phyloP scores from a whole-genome alignment of 176 grass and related monocot genomes.

The Pontederia crassipes region DNA sequence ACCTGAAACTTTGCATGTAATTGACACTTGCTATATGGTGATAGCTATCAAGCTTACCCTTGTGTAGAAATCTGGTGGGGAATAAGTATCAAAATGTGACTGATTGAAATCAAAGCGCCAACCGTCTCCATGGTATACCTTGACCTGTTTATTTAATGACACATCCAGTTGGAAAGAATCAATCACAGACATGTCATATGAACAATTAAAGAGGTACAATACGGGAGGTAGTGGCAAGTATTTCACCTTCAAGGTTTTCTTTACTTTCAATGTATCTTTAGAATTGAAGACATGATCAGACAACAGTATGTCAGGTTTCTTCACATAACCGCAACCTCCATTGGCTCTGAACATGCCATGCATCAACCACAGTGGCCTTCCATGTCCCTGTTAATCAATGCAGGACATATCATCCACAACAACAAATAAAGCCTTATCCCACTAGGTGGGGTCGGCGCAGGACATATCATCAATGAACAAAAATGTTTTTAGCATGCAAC shows the following conservation, averaged over 20 bases:
- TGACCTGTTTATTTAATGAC: constrained; percentile 41
- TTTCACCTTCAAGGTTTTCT: constrained; percentile 58
- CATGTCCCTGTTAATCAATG: constrained; percentile 36
- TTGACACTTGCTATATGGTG: no score
- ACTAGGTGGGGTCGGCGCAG: no score
- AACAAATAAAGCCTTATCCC: no score
- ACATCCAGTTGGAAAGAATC: constrained; percentile 10
- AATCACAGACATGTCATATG: background rate
- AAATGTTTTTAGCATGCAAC: no score
- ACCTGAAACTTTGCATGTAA: no score
- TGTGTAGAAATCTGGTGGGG: constrained; percentile 78
- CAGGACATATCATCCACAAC: no score
- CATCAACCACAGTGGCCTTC: constrained; percentile 63
- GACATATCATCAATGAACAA: no score
- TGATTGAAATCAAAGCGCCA: constrained; percentile 67
- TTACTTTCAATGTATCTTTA: constrained; percentile 24
- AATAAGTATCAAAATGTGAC: constrained; percentile 59
- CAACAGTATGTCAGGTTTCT: constrained; percentile 65
- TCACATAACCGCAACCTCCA: constrained; percentile 84
- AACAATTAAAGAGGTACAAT: background rate
- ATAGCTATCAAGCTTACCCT: constrained; percentile 19
- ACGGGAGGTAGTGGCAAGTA: background rate
- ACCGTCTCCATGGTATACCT: constrained; percentile 70
- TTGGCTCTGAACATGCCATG: constrained; percentile 84
- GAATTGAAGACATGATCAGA: constrained; percentile 37